Conservation (phyloP, 768 basidiomycete species). For the Suillus decipiens region DNA sequence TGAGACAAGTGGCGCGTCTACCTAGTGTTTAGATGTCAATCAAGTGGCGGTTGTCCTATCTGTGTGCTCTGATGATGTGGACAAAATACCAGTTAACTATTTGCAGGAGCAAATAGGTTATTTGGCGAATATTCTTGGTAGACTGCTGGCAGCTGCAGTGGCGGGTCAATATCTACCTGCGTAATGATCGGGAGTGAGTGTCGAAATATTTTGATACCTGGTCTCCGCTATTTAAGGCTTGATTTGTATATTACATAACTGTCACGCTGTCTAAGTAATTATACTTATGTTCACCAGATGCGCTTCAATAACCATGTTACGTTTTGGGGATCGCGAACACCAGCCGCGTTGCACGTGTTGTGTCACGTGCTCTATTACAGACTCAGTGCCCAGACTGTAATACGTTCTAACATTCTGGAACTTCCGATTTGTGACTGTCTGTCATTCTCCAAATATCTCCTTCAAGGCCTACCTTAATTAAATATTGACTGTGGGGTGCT, state of each 20-base stretch:
- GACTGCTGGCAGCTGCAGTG: background rate
- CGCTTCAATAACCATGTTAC: too few species aligned
- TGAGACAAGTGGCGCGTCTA: background rate
- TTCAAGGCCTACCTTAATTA: background rate
- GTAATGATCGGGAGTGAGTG: background rate
- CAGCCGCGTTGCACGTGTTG: too few species aligned
- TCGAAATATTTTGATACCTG: background rate
- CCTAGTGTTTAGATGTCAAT: background rate
- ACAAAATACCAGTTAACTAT: background rate
- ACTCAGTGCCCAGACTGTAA: background rate
- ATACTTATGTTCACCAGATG: too few species aligned
- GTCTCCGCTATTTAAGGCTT: background rate
- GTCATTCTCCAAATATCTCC: background rate
- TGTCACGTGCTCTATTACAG: too few species aligned
- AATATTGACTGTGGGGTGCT: background rate
- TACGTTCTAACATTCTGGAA: background rate
- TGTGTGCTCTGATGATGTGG: background rate
- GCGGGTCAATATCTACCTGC: background rate
- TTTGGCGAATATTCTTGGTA: background rate
- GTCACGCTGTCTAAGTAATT: background rate
- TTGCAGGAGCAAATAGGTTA: background rate
- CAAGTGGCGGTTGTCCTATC: background rate
- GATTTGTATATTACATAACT: background rate
- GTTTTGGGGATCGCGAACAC: too few species aligned
- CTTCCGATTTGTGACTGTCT: background rate